These are phyloP conservation scores for Nothomitra cinnamomea DNA, from an alignment of 2,329 filamentous ascomycete genomes.

Conservation along the genomic window DNA sequence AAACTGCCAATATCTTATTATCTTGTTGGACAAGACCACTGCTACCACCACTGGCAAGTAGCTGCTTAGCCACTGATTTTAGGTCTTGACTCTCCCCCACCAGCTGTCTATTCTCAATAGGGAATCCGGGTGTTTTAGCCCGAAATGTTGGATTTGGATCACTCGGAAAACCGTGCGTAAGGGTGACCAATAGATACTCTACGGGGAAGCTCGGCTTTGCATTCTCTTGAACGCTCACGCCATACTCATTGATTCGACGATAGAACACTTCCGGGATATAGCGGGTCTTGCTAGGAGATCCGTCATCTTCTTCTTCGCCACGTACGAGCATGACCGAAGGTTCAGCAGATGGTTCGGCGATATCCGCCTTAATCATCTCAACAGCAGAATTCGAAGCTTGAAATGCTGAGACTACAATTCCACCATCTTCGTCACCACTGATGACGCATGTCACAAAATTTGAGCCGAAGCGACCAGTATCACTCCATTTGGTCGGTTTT, in stretches of 20 bases:
- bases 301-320: conserved; percentile 73
- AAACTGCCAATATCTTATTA: conserved; percentile 49
- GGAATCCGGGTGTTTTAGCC: conserved; percentile 47
- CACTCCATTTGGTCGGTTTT: conserved; percentile 90
- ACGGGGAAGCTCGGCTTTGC: conserved; percentile 93
- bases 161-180: conserved; percentile 91
- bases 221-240: conserved; percentile 89
- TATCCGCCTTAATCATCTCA: conserved; percentile 91
- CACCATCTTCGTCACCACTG: conserved; percentile 77
- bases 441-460: conserved; percentile 95
- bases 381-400: conserved; percentile 91
- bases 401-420: conserved; percentile 80
- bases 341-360: conserved; percentile 87
- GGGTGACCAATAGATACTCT: conserved; percentile 86
- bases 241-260: conserved; percentile 88
- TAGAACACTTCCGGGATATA: conserved; percentile 99
- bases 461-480: conserved; percentile 82
- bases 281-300: conserved; percentile 47
- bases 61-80: conserved; percentile 44
- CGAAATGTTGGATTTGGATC: conserved; percentile 61
- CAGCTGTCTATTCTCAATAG: conserved; percentile 78
- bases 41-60: conserved; percentile 34
- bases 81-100: conserved; percentile 77
- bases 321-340: conserved; percentile 89
- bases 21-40: conserved; percentile 40